Conservation (phyloP, 192 early-diverging fungal species). For the Backusella luteola region DNA sequence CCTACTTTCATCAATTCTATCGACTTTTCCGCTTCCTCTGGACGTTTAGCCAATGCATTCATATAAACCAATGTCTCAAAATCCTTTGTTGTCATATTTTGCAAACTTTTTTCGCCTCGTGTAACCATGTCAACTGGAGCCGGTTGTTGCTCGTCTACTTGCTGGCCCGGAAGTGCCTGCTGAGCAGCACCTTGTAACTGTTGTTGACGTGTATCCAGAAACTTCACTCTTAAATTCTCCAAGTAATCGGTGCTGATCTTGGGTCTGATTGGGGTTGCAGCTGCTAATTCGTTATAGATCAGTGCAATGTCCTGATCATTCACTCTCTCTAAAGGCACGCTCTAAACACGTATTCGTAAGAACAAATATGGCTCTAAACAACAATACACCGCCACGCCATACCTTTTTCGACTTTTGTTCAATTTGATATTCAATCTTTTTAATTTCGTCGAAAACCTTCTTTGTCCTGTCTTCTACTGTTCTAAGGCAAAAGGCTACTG, state of each 20-base stretch:
- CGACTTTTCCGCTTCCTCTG: conserved; percentile 62
- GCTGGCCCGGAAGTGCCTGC: background rate
- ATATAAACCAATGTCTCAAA: conserved; percentile 59
- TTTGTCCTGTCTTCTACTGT: conserved; percentile 14
- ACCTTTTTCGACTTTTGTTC: conserved; percentile 17
- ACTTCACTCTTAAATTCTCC: conserved; percentile 34
- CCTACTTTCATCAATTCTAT: conserved; percentile 53
- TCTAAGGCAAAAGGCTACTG: background rate
- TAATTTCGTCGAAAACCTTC: conserved; percentile 23
- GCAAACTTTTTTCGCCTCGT: background rate
- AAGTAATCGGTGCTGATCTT: conserved; percentile 34
- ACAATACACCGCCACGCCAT: background rate
- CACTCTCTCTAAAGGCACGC: background rate
- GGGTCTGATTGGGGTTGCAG: conserved; percentile 13
- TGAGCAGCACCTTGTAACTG: background rate
- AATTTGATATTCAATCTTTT: conserved; percentile 18
- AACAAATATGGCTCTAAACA: background rate
- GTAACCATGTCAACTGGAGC: background rate
- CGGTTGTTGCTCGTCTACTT: background rate
- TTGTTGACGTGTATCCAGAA: conserved; percentile 33
- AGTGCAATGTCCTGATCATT: conserved; percentile 9
- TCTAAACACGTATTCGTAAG: background rate
- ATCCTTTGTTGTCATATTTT: conserved; percentile 11
- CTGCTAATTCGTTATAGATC: conserved; percentile 20
- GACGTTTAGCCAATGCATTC: conserved; percentile 61